Base-by-base conservation (phyloP, 495 filamentous ascomycete genomes). In the Tuber indicum region DNA sequence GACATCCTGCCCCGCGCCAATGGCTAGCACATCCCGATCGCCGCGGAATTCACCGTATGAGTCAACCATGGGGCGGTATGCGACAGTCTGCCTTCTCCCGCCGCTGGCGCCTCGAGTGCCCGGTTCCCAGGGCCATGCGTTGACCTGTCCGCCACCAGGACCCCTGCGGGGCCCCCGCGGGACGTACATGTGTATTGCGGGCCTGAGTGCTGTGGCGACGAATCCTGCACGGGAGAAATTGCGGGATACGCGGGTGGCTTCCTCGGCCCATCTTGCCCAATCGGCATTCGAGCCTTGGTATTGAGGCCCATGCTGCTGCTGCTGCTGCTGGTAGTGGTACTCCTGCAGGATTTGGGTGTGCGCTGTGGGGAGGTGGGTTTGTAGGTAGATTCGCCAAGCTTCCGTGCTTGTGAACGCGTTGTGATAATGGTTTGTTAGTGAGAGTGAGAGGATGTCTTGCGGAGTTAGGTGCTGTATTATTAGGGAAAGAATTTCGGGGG, bases 41-140 rank as follows among this genome's bases (percentile, higher is more conserved):
- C 58, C 58, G 26, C 58, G 14, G 26, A 66, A 66, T 62, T 85
- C 86, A 0, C 83, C 82, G 76, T 89, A 90, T 19, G 88, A 89
- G 78, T 91, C 88, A 42, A 92, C 86, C 32, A 88, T 85, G 26
- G 91, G 90, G 43, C 86, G 86, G 80, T 90, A 92, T 9, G 89
- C 90, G 78, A 91, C 87, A 6, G 89, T 92, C 74, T 91, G 90
- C 42, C 87, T 41, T 9, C 88, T 74, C 85, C 83, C 74, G 52
- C 80, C 12, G 79, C 26, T 82, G 75, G 21, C 84, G 84, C 32
- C 85, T 77, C 58, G 58, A 36, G 77, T 75, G 74, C 81, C 83
- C 76, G 80, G 85, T 62, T 78, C 81, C 78, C 58, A 66, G 14
- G 26, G 58, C 26, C 36, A 66, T 36, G 58, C 58, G 14, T 7